Evolutionary conservation across 1,284 basidiomycete genomes (phyloP), one percentile per base, ranked within the genome.

Genomic region (Cutaneotrichosporon cavernicola): DNA sequence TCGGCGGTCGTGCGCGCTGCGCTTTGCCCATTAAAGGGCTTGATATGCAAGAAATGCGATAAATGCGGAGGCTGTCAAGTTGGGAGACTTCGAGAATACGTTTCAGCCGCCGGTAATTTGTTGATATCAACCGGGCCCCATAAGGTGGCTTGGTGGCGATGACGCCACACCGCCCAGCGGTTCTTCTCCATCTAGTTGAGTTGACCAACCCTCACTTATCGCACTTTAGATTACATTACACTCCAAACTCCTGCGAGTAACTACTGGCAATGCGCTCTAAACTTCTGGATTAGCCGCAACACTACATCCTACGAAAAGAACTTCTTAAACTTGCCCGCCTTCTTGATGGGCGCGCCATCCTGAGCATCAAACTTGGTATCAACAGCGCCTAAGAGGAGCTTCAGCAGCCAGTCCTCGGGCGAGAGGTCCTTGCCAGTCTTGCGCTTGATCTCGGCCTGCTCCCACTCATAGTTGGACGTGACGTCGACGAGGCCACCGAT

Each of bases 301-400:
- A 18, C 16, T 7, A 7, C 9, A 46, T n/a, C 43, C 30, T 53
- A 53, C 31, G 26, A n/a, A 31, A 53, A 53, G 51, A 53, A 53
- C 51, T 53, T 53, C 51, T 53, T 53, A 18, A 53, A 34, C 51
- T 53, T 53, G 30, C 13, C 11, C 31, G 7, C 51, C 62, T 63
- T 59, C 43, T 50, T 51, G 9, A 40, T 18, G 5, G 16, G 58
- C 22, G n/a, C 31, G 18, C 58, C 60, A 49, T 65, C 78, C 66
- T 79, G 77, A 66, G 72, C 72, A 65, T 77, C 76, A 69, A 76
- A 77, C n/a, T 70, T 73, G 16, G 68, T 66, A 69, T 73, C 74
- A 60, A 76, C 73, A 21, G 73, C 70, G 49, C 74, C 72, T 69
- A 73, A 70, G 51, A 73, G 64, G 18, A 72, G 62, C 65, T 67